Evolutionary conservation across 2,329 filamentous ascomycete species (phyloP), one percentile per base, ranked within the genome.

Genomic region (Sarocladium oryzae): DNA sequence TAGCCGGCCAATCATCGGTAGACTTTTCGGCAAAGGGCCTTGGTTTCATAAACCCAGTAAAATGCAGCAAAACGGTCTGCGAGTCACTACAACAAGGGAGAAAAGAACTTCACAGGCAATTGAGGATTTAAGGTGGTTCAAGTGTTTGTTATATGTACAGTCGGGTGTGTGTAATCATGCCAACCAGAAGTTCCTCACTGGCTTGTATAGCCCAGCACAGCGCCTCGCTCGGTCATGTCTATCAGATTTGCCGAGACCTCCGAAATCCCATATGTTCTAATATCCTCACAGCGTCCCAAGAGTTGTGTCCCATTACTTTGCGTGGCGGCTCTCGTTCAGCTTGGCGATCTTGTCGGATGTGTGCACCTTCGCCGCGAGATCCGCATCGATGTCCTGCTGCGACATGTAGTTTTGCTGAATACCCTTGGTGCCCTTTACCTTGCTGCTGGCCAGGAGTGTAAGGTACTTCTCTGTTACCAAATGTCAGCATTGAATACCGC

Each of bases 401-500:
- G 74, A 69, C 54, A 84, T 65, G 69, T 88, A 88, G 73, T 90
- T 89, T 65, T 87, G 84, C 71, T 91, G 87, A 63, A 89, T 73
- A 61, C 89, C 90, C 57, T 89, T 74, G 68, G 88, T 89, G 54
- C 88, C 88, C 73, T 82, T 85, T 66, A 92, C 78, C 71, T 88
- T 86, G 63, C 86, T 78, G 57, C 86, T 78, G 71, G 86, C 86
- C 60, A 93, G 73, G 59, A 92, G 74, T 69, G 89, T 79, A 56
- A 93, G 77, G 65, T 92, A 93, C 65, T 85, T 82, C 68, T 90
- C 87, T 91, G 66, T 38, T 50, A 15, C 1, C 9, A 23, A 33
- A 16, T 50, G 28, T 59, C 26, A 60, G 60, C 51, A 20, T 18
- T 35, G 4, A 26, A 13, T 24, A 4, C 23, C 10, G 4, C 26